Percentiles rank a stretch among this genome's conserved stretches.
Evolutionary conservation across 306 rosid species (phyloP).

Genomic region (Cyclanthera cordifolia): DNA sequence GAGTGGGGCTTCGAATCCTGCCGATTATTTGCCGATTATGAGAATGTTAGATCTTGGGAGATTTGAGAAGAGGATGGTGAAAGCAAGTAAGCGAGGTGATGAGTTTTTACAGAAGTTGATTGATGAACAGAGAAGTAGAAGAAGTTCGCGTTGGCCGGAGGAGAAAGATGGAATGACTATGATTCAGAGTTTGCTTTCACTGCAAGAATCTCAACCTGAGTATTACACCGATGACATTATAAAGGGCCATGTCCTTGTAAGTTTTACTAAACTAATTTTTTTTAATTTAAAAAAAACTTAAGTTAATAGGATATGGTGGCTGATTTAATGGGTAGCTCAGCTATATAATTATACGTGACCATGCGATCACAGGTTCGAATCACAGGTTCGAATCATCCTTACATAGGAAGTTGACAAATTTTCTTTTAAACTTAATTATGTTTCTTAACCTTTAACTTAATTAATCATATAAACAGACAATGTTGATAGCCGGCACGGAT

Average conservation of each 20-base stretch:
- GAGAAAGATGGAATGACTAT: conserved; percentile 8
- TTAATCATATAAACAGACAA: neutral
- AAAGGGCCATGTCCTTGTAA: conserved; percentile 25
- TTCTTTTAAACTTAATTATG: no score
- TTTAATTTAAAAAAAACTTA: no score
- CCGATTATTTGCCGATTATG: conserved; percentile 31
- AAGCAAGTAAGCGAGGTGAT: conserved; percentile 13
- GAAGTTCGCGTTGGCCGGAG: neutral
- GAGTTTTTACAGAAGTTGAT: conserved; percentile 21
- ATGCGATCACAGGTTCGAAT: no score
- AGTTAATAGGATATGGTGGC: no score
- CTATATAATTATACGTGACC: no score
- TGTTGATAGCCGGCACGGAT: neutral
- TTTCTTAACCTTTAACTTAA: no score
- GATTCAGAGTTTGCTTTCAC: conserved; percentile 21
- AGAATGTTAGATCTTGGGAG: conserved; percentile 25
- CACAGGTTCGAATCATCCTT: no score
- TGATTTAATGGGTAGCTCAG: no score
- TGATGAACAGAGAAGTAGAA: conserved; percentile 7
- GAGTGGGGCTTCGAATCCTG: conserved; percentile 17
- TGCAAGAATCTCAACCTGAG: conserved; percentile 20
- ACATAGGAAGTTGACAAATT: no score
- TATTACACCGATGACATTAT: conserved; percentile 21
- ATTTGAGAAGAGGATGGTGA: conserved; percentile 21
- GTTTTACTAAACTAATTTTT: no score